These are phyloP conservation scores for Myriosclerotinia duriaeana DNA, from an alignment of 2,329 filamentous ascomycete genomes.

Conservation along the genomic window DNA sequence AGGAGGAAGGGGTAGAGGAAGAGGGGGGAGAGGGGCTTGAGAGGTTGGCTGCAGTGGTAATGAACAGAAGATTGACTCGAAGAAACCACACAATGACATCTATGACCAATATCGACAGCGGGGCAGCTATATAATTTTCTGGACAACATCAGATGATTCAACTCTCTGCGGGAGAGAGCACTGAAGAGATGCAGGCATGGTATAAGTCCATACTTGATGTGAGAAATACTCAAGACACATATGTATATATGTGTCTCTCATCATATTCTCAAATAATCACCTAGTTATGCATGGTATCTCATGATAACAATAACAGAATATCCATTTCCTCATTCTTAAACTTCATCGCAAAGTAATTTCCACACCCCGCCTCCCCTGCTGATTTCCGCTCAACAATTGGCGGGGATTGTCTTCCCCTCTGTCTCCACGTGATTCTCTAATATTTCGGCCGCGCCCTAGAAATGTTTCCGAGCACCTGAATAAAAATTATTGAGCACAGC, in stretches of 20 bases:
- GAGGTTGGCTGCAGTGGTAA: conserved; percentile 9
- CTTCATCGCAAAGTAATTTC: neutral
- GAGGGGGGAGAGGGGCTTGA: conserved; percentile 32
- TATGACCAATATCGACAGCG: neutral
- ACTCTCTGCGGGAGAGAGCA: neutral
- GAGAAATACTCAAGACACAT: neutral
- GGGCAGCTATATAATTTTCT: neutral
- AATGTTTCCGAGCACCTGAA: conserved; percentile 8
- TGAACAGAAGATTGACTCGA: conserved; percentile 10
- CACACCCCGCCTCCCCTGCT: neutral
- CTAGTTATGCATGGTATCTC: neutral
- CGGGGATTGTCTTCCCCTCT: conserved; percentile 13
- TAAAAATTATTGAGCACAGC: conserved; percentile 22
- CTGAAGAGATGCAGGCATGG: conserved; percentile 15
- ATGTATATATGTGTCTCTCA: neutral
- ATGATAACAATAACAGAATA: neutral
- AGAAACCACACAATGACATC: conserved; percentile 13
- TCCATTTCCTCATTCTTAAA: neutral
- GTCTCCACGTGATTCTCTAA: conserved; percentile 13
- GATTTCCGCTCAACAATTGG: neutral
- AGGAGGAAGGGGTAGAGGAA: conserved; percentile 32
- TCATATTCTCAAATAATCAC: conserved; percentile 6
- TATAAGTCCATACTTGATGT: conserved; percentile 4
- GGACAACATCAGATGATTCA: neutral
- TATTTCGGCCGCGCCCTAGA: conserved; percentile 5